Conservation (phyloP, 768 basidiomycete genomes). For the Fomitopsis pulvina region DNA sequence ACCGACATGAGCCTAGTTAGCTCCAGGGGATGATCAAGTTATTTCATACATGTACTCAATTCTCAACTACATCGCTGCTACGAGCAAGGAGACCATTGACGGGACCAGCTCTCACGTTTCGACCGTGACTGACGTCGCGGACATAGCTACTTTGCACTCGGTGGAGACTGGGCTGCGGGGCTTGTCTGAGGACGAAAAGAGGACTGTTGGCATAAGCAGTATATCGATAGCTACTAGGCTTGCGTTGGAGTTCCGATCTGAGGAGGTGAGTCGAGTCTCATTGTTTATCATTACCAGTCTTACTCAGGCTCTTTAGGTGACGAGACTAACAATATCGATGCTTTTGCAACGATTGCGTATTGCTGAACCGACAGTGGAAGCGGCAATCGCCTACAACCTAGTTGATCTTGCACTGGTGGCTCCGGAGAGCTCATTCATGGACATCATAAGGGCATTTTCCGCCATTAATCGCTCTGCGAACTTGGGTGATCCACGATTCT, state of each 20-base stretch:
- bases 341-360: conserved; percentile 79
- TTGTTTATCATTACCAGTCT: not conserved
- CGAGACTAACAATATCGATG: conserved; percentile 87
- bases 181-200: conserved; percentile 77
- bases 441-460: conserved; percentile 82
- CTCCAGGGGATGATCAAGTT: conserved; percentile 81
- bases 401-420: conserved; percentile 84
- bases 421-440: conserved; percentile 68
- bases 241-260: conserved; percentile 78
- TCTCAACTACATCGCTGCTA: conserved; percentile 83
- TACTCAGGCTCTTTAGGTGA: conserved; percentile 46
- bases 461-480: conserved; percentile 81
- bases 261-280: conserved; percentile 52
- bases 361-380: conserved; percentile 84
- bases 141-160: conserved; percentile 47
- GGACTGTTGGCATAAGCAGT: conserved; percentile 81
- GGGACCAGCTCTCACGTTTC: conserved; percentile 35
- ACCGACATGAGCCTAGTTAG: conserved; percentile 41
- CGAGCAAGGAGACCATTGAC: conserved; percentile 71
- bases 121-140: conserved; percentile 24
- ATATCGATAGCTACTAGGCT: conserved; percentile 87
- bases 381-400: conserved; percentile 86
- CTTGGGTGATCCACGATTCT: conserved; percentile 80
- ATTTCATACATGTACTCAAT: conserved; percentile 97
- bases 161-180: conserved; percentile 59